These are phyloP conservation scores for Penicillium hordei DNA, from an alignment of 2,329 filamentous ascomycete species.

Conservation along the genomic window DNA sequence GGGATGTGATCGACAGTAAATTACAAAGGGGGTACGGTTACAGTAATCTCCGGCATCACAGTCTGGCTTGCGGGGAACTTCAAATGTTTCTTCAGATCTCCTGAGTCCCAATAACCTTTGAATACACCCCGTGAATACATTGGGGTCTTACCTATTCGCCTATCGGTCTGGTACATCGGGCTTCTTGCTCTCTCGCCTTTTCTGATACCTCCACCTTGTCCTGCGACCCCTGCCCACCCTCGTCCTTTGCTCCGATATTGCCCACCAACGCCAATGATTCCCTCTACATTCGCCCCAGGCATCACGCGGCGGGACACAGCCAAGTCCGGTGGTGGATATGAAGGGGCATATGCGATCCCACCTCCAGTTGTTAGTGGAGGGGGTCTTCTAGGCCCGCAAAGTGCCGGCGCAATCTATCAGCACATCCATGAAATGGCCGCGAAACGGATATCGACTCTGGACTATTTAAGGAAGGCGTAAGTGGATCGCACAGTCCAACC, in stretches of 20 bases:
- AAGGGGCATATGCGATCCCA: constrained; percentile 23
- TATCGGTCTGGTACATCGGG: not conserved
- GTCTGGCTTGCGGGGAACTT: constrained; percentile 8
- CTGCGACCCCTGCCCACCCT: not conserved
- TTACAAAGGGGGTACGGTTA: constrained; percentile 4
- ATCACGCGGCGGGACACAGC: constrained; percentile 36
- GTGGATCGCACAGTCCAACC: constrained; percentile 39
- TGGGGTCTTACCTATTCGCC: not conserved
- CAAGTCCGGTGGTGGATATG: constrained; percentile 35
- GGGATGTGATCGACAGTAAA: constrained; percentile 10
- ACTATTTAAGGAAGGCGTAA: constrained; percentile 89
- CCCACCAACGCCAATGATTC: constrained; percentile 30
- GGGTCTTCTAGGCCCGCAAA: constrained; percentile 45
- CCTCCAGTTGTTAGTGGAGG: constrained; percentile 34
- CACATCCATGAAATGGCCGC: constrained; percentile 80
- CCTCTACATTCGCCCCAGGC: constrained; percentile 35
- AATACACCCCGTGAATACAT: not conserved
- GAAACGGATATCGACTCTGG: constrained; percentile 90
- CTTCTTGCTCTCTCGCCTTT: not conserved
- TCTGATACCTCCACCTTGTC: not conserved
- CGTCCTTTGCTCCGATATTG: not conserved
- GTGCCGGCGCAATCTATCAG: constrained; percentile 59
- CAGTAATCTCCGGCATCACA: constrained; percentile 4
- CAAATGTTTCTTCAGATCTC: not conserved
- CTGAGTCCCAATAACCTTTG: not conserved